phyloP scores from a whole-genome alignment of 2,329 filamentous ascomycete species.

The Tolypocladium pustulatum region DNA sequence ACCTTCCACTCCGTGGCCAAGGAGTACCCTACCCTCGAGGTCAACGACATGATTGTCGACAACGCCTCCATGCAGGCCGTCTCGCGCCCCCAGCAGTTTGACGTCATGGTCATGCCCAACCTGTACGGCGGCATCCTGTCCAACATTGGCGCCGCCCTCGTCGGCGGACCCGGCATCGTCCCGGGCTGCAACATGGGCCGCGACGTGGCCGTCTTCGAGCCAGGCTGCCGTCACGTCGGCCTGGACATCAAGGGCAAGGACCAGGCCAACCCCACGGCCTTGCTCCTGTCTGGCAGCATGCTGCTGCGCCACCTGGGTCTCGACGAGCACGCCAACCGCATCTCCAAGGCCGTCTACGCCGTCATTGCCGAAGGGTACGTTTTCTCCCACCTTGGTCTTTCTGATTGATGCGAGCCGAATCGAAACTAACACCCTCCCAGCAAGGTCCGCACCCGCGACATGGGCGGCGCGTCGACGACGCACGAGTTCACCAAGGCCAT shows the following conservation, averaged over 20 bases:
- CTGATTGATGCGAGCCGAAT: conserved; percentile 1
- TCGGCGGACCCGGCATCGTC: conserved; percentile 93
- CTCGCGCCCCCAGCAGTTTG: conserved; percentile 91
- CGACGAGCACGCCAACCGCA: conserved; percentile 96
- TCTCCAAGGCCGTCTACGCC: conserved; percentile 72
- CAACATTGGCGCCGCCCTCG: conserved; percentile 95
- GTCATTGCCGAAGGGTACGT: conserved; percentile 82
- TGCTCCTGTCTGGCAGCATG: conserved; percentile 94
- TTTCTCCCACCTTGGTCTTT: not conserved
- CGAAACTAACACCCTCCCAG: conserved; percentile 41
- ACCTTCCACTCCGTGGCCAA: conserved; percentile 90
- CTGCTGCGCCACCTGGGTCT: conserved; percentile 93
- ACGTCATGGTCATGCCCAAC: conserved; percentile 99
- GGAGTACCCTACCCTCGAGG: conserved; percentile 91
- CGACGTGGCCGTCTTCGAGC: conserved; percentile 96
- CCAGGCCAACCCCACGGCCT: conserved; percentile 93
- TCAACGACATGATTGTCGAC: conserved; percentile 99
- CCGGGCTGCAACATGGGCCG: conserved; percentile 99
- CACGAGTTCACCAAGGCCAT: conserved; percentile 94
- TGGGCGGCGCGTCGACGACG: conserved; percentile 84
- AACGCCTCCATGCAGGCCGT: conserved; percentile 99
- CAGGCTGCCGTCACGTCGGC: conserved; percentile 97
- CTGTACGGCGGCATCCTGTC: conserved; percentile 97
- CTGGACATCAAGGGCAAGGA: conserved; percentile 99
- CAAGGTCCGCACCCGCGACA: conserved; percentile 82